Evolutionary conservation across 139 green algal species (phyloP).

Genomic region (Chlamydomonas sphaeroides): DNA sequence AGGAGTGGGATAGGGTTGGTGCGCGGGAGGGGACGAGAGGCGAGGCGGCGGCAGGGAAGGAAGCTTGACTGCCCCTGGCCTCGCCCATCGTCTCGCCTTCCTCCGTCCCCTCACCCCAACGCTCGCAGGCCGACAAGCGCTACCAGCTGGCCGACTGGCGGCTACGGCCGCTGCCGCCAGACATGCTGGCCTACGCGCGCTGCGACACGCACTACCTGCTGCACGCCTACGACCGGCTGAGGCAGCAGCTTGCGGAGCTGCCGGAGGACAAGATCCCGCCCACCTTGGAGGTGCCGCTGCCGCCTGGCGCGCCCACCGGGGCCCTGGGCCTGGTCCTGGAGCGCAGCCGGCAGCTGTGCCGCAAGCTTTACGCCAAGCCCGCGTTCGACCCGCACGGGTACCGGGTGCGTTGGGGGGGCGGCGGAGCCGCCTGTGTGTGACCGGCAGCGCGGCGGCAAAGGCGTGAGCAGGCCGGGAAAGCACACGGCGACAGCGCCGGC

Average conservation of each 20-base stretch:
- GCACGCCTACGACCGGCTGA: slow-evolving; percentile 87
- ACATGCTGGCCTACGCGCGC: slow-evolving; percentile 90
- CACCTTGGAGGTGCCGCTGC: slow-evolving; percentile 28
- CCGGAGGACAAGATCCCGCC: slow-evolving; percentile 22
- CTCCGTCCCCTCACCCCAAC: background rate
- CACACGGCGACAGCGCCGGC: too few relatives aligned
- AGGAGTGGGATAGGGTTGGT: too few relatives aligned
- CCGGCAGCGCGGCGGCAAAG: too few relatives aligned
- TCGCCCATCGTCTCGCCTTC: too few relatives aligned
- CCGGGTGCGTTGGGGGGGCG: too few relatives aligned
- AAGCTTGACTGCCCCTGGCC: too few relatives aligned
- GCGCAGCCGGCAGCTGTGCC: slow-evolving; percentile 78
- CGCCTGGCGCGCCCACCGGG: background rate
- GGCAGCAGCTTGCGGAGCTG: slow-evolving; percentile 48
- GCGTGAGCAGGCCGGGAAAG: too few relatives aligned
- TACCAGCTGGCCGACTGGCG: slow-evolving; percentile 97
- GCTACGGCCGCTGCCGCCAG: slow-evolving; percentile 76
- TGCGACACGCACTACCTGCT: slow-evolving; percentile 96
- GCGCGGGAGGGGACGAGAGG: too few relatives aligned
- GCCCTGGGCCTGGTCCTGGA: slow-evolving; percentile 78
- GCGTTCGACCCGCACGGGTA: slow-evolving; percentile 29
- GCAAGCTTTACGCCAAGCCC: slow-evolving; percentile 83
- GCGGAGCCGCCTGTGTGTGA: too few relatives aligned
- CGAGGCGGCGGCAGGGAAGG: too few relatives aligned
- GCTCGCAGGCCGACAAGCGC: slow-evolving; percentile 66